These are phyloP conservation scores for Aspergillus hancockii DNA, from an alignment of 495 filamentous ascomycete species.

Conservation along the genomic window DNA sequence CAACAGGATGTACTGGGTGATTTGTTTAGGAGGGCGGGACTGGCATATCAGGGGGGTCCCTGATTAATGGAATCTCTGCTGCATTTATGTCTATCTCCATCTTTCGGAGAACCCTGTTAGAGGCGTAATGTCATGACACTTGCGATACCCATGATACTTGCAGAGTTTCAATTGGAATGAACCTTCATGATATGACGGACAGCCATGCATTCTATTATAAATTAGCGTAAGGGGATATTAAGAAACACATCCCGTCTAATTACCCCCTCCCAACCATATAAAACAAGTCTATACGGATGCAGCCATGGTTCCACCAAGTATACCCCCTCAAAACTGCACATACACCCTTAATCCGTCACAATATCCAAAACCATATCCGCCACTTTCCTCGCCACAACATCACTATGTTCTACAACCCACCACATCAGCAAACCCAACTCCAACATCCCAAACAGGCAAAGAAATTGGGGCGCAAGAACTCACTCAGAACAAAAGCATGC, in stretches of 20 bases:
- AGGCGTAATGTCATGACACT: constrained; percentile 23
- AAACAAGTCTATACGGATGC: neutral
- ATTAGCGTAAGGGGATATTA: neutral
- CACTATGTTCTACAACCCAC: constrained; percentile 54
- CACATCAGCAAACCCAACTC: constrained; percentile 12
- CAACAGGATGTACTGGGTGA: constrained; percentile 41
- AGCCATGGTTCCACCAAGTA: neutral
- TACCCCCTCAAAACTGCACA: neutral
- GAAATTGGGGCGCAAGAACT: constrained; percentile 34
- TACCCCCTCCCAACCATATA: neutral
- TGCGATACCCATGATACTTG: constrained; percentile 34
- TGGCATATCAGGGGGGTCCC: constrained; percentile 35
- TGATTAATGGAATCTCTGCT: constrained; percentile 8
- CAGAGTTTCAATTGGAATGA: constrained; percentile 1
- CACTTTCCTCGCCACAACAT: constrained; percentile 66
- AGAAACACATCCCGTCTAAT: neutral
- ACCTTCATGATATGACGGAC: neutral
- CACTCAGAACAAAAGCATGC: constrained; percentile 81
- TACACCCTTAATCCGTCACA: constrained; percentile 7
- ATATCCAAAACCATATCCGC: constrained; percentile 62
- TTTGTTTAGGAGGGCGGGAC: constrained; percentile 44
- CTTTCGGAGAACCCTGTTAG: constrained; percentile 10
- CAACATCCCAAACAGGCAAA: constrained; percentile 1
- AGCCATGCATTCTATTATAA: neutral
- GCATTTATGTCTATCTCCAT: constrained; percentile 2